Base-by-base conservation (phyloP, 495 filamentous ascomycete species). In the Symbiotaphrina buchneri region DNA sequence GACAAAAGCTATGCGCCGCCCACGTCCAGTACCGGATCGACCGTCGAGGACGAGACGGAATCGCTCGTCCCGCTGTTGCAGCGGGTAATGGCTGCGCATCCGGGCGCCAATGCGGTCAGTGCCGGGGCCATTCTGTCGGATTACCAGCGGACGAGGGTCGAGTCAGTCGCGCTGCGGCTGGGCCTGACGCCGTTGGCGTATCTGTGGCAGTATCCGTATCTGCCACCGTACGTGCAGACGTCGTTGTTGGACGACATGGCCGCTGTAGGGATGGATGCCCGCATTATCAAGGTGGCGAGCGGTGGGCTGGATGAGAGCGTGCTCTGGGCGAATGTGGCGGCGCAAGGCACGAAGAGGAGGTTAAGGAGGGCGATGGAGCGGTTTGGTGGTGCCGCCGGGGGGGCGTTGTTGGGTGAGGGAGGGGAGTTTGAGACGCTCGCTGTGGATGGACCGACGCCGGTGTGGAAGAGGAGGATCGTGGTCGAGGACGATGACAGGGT, bases 341-440 rank as follows among this genome's bases (percentile, higher is more conserved):
- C 61, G 39, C 37, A 48, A 1, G 40, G 29, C 18, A 53, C 64
- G 5, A 55, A 71, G 38, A 50, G 45, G 27, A 56, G 58, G 30
- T 41, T 93, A 18, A 55, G 56, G 21, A 64, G 55, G 37, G 62
- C 62, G 3, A 71, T 87, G 61, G 53, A 52, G 31, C 59, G 72
- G 33, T 94, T 85, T 61, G 64, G 64, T 5, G 55, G 55, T 18
- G 56, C 65, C 42, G 61, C 52, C 28, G 59, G 48, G 26, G 79
- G 78, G 0, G 74, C 78, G 7, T 63, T 85, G 13, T 47, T 94
- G 14, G 87, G 90, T 0, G 87, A 95, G 44, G 87, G 87, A 2
- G 87, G 90, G 3, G 87, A 97, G 58, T 97, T 85, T 54, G 87
- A 97, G 60, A 95, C 81, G 14, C 51, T 97, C 15, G 80, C 84